Conservation (phyloP, 495 filamentous ascomycete genomes). For the Tuber umbilicatum region DNA sequence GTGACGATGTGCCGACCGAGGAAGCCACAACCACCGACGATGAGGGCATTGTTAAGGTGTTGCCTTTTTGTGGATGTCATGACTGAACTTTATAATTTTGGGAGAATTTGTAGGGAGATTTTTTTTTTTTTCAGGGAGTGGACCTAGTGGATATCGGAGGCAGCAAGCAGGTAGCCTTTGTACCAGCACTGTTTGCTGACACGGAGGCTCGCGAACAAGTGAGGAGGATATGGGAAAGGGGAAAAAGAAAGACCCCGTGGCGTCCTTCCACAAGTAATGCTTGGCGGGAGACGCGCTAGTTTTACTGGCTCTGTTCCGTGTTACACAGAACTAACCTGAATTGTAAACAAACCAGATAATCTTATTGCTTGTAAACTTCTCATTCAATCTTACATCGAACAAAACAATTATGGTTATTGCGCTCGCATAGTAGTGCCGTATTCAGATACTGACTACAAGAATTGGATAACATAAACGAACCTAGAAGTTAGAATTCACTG, state of each 20-base stretch:
- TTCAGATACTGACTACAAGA: background rate
- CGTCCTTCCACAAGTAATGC: background rate
- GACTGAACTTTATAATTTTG: constrained; percentile 2
- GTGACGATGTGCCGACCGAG: constrained; percentile 64
- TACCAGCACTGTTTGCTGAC: background rate
- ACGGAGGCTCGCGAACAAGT: background rate
- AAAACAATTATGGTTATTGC: background rate
- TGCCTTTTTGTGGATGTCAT: constrained; percentile 26
- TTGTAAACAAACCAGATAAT: background rate
- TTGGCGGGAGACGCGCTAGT: background rate
- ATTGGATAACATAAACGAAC: background rate
- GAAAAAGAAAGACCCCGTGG: background rate
- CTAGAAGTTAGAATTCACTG: background rate
- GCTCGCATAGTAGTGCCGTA: background rate
- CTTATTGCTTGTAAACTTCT: background rate
- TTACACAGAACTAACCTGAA: background rate
- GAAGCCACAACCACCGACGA: constrained; percentile 66
- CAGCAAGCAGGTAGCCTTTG: background rate
- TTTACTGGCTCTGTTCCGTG: background rate
- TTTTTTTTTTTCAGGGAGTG: background rate
- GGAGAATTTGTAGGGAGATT: constrained; percentile 13
- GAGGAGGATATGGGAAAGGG: background rate
- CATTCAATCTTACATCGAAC: background rate
- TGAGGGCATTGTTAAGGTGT: constrained; percentile 53
- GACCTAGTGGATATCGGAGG: background rate